These are phyloP conservation scores for Trametes gibbosa DNA, from an alignment of 768 basidiomycete species.

Conservation along the genomic window DNA sequence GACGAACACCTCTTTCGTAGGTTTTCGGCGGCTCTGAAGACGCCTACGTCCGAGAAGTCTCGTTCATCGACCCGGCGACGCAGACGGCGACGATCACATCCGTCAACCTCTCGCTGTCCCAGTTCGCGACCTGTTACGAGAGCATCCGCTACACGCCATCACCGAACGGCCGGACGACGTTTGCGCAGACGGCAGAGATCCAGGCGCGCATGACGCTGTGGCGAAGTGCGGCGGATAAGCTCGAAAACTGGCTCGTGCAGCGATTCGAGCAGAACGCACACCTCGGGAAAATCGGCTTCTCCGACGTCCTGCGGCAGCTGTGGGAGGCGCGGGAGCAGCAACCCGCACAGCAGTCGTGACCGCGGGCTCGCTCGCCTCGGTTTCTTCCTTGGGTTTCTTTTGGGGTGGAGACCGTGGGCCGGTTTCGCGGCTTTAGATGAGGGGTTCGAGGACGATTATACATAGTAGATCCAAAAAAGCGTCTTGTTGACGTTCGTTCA, in stretches of 20 bases:
- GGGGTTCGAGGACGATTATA: slow-evolving; percentile 17
- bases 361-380: slow-evolving; percentile 1
- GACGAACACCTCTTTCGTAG: slow-evolving; percentile 36
- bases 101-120: slow-evolving; percentile 91
- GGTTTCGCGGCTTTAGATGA: slow-evolving; percentile 22
- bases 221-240: slow-evolving; percentile 75
- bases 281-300: slow-evolving; percentile 84
- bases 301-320: slow-evolving; percentile 78
- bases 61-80: slow-evolving; percentile 83
- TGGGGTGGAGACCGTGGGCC: slow-evolving; percentile 13
- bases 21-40: slow-evolving; percentile 91
- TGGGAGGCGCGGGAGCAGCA: slow-evolving; percentile 69
- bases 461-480: slow-evolving; percentile 24
- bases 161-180: slow-evolving; percentile 61
- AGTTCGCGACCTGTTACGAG: slow-evolving; percentile 91
- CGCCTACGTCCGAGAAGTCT: slow-evolving; percentile 92
- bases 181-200: slow-evolving; percentile 89
- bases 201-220: slow-evolving; percentile 79
- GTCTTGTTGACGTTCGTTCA: slow-evolving; percentile 21
- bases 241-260: slow-evolving; percentile 85
- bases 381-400: slow-evolving; percentile 11
- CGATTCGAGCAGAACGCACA: slow-evolving; percentile 93
- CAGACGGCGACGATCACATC: slow-evolving; percentile 84
- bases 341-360: slow-evolving; percentile 29
- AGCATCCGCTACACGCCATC: slow-evolving; percentile 81